Evolutionary conservation across 345 rosid species (phyloP).

Genomic region (Geranium brycei): DNA sequence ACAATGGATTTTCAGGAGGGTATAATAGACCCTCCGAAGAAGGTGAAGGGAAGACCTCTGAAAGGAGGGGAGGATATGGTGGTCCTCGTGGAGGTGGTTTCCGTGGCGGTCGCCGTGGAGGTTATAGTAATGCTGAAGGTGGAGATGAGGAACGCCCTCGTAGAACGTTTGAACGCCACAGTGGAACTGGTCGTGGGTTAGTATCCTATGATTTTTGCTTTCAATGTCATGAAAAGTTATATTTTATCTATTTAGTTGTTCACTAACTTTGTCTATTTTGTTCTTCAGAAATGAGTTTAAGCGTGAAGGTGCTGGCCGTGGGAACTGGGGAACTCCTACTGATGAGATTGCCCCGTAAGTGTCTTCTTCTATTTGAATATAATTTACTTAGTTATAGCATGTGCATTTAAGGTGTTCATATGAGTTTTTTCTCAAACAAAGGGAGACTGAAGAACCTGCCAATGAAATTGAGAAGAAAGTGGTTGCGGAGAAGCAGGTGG

Average conservation of each 20-base stretch:
- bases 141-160: slow-evolving; percentile 51
- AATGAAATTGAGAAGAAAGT: slow-evolving; percentile 39
- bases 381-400: neutral
- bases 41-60: neutral
- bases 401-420: neutral
- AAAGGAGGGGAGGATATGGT: slow-evolving; percentile 14
- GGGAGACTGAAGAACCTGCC: slow-evolving; percentile 59
- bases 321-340: slow-evolving; percentile 83
- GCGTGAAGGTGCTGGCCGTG: slow-evolving; percentile 86
- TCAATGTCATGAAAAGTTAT: neutral
- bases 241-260: neutral
- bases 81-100: slow-evolving; percentile 30
- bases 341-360: slow-evolving; percentile 72
- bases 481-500: slow-evolving; percentile 44
- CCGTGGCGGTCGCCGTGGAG: slow-evolving; percentile 80
- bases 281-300: slow-evolving; percentile 52
- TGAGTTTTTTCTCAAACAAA: slow-evolving; percentile 13
- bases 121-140: slow-evolving; percentile 45
- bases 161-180: slow-evolving; percentile 63
- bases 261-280: neutral
- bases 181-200: slow-evolving; percentile 91
- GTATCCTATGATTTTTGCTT: slow-evolving; percentile 10
- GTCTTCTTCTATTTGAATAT: neutral
- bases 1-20: slow-evolving; percentile 50
- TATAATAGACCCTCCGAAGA: slow-evolving; percentile 28